A percentile compares a stretch with the other conserved stretches of the same genome.
These are phyloP conservation scores for Aspergillus avenaceus DNA, from an alignment of 495 filamentous ascomycete genomes.

Conservation along the genomic window DNA sequence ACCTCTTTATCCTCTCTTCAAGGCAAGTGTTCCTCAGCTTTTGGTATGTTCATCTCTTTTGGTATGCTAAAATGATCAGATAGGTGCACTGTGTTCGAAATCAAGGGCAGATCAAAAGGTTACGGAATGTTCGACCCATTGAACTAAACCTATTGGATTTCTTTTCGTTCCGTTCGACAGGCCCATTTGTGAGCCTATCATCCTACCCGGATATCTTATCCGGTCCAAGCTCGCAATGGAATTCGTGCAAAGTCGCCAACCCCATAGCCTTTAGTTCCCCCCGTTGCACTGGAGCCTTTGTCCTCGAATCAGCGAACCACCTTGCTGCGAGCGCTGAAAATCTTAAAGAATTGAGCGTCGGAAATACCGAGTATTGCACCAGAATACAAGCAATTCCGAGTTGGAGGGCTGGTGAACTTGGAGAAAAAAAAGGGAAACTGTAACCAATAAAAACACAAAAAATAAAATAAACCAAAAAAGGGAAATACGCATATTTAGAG, in stretches of 20 bases:
- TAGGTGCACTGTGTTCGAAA: background rate
- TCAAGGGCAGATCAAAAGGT: background rate
- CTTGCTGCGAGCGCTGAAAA: background rate
- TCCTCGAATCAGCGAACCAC: background rate
- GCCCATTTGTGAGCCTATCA: background rate
- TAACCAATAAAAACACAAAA: background rate
- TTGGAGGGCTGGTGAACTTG: too few species aligned
- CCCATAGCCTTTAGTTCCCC: background rate
- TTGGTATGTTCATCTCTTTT: too few species aligned
- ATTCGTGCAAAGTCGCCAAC: background rate
- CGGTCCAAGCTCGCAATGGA: background rate
- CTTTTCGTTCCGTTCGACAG: background rate
- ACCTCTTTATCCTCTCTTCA: too few species aligned
- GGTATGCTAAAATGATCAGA: background rate
- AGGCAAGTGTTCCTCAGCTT: too few species aligned
- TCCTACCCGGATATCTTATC: background rate
- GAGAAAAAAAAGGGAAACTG: background rate
- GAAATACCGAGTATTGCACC: background rate
- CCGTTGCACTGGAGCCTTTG: background rate
- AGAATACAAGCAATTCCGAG: background rate
- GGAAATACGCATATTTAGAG: background rate
- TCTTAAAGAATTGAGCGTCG: background rate
- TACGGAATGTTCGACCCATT: background rate
- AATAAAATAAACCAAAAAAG: background rate
- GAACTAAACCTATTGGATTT: background rate